These are phyloP conservation scores for Colletotrichum sp. DNA, from an alignment of 2,329 filamentous ascomycete genomes.

Conservation along the genomic window DNA sequence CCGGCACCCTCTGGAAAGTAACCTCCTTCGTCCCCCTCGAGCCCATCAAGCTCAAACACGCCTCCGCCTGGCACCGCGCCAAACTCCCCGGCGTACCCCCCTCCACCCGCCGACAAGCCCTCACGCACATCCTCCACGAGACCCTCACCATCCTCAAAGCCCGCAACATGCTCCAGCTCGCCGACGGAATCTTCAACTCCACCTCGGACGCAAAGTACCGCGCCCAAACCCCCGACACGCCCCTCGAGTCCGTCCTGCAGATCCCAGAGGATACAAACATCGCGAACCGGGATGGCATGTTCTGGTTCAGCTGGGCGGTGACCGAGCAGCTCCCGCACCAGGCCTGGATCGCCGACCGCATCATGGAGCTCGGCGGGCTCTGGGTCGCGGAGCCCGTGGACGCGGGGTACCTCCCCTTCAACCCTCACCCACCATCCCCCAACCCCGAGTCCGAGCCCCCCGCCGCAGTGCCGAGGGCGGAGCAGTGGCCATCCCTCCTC, in stretches of 20 bases:
- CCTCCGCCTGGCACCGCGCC: neutral
- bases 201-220: neutral
- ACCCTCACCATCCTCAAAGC: neutral
- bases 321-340: neutral
- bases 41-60: neutral
- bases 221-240: neutral
- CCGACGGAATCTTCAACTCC: neutral
- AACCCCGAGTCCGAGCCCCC: neutral
- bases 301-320: neutral
- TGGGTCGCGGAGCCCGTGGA: neutral
- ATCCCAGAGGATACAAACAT: fast-evolving
- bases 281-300: neutral
- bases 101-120: neutral
- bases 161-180: fast-evolving
- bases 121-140: neutral
- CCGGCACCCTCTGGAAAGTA: neutral
- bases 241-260: neutral
- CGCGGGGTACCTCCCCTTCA: neutral
- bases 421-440: neutral
- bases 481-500: neutral
- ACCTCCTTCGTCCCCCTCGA: neutral
- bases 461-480: neutral
- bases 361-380: neutral
- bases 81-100: fast-evolving
- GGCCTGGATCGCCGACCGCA: neutral